Evolutionary conservation across 768 basidiomycete species (phyloP).

Genomic region (Boletus sp.): DNA sequence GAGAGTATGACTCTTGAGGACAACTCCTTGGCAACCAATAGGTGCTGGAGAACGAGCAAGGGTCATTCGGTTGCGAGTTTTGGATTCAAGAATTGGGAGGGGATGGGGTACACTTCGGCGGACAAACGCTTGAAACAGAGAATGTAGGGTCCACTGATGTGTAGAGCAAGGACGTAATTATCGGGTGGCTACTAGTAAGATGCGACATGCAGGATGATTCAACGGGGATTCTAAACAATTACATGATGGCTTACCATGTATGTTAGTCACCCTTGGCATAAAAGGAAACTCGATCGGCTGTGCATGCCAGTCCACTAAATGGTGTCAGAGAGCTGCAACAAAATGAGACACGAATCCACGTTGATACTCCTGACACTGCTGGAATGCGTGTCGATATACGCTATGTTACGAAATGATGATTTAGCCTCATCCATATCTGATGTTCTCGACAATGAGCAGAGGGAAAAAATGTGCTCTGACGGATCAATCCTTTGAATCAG

Average conservation of each 20-base stretch:
- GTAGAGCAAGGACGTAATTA: slow-evolving; percentile 39
- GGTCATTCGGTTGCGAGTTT: not conserved
- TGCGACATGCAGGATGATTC: not conserved
- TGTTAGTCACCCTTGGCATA: too few relatives aligned
- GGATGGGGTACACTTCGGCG: slow-evolving; percentile 40
- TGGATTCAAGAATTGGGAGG: slow-evolving; percentile 4
- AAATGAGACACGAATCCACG: slow-evolving; percentile 27
- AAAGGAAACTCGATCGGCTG: too few relatives aligned
- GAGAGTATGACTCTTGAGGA: slow-evolving; percentile 33
- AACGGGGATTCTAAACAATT: too few relatives aligned
- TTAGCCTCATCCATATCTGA: not conserved
- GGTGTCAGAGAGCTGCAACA: slow-evolving; percentile 28
- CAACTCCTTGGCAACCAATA: slow-evolving; percentile 27
- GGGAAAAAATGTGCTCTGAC: slow-evolving; percentile 11
- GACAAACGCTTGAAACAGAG: slow-evolving; percentile 49
- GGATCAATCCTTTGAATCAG: not conserved
- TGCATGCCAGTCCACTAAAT: slow-evolving; percentile 39
- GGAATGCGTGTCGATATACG: slow-evolving; percentile 5
- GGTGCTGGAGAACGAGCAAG: slow-evolving; percentile 18
- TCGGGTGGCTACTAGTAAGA: slow-evolving; percentile 23
- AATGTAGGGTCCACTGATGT: slow-evolving; percentile 47
- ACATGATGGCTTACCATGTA: too few relatives aligned
- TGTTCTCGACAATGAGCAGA: not conserved
- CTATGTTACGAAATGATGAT: not conserved
- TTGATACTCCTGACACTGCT: slow-evolving; percentile 31